phyloP scores from a whole-genome alignment of 2,329 filamentous ascomycete species.

The Tympanopsis confertula region DNA sequence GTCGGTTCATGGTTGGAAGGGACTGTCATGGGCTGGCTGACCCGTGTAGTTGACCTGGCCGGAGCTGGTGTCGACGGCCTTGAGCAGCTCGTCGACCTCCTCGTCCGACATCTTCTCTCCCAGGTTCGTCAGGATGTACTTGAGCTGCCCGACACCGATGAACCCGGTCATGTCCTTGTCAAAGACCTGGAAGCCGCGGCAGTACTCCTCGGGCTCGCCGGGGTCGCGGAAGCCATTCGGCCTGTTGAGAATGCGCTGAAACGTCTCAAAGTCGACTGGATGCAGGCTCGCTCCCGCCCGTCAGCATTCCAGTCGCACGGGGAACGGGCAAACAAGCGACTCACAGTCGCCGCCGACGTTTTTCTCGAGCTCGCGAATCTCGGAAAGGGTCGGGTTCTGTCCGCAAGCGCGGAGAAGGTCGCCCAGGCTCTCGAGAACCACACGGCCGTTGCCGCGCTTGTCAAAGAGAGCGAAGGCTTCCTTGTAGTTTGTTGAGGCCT shows the following conservation, averaged over 20 bases:
- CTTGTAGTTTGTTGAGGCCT: conserved; percentile 95
- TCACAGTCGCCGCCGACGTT: conserved; percentile 80
- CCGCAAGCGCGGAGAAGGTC: conserved; percentile 93
- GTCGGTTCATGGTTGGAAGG: no score
- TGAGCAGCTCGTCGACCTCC: conserved; percentile 96
- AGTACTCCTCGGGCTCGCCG: conserved; percentile 95
- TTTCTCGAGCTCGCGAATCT: conserved; percentile 89
- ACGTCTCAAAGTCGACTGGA: conserved; percentile 92
- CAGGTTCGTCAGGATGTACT: conserved; percentile 94
- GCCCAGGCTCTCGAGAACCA: conserved; percentile 73
- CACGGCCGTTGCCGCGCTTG: conserved; percentile 94
- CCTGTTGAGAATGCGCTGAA: conserved; percentile 91
- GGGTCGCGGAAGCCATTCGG: conserved; percentile 97
- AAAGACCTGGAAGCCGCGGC: conserved; percentile 96
- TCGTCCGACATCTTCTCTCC: conserved; percentile 99
- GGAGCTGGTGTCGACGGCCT: conserved; percentile 90
- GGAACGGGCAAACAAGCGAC: conserved; percentile 23
- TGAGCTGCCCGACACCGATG: conserved; percentile 92
- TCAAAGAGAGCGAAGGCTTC: conserved; percentile 99
- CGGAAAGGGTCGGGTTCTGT: conserved; percentile 89
- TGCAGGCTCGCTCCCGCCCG: background rate
- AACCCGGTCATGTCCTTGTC: conserved; percentile 98
- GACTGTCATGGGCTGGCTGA: no score
- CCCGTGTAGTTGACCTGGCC: conserved; percentile 97
- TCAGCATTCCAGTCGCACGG: background rate